phyloP scores from a whole-genome alignment of 305 asterid species.

The Coffea humblotiana region DNA sequence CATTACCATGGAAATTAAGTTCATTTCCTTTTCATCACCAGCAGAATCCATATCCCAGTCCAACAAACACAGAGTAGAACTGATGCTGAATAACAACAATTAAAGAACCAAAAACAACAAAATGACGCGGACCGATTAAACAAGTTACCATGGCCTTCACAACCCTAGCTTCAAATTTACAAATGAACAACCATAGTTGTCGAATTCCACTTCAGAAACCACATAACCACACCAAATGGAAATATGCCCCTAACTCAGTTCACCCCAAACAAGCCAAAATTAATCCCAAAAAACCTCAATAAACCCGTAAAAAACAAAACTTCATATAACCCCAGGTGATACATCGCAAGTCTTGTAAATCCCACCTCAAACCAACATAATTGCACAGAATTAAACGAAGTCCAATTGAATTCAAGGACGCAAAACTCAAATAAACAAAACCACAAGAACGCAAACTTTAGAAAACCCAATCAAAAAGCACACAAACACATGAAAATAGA shows the following conservation, averaged over 20 bases:
- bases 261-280: neutral
- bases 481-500: neutral
- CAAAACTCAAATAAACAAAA: slow-evolving; percentile 3
- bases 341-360: neutral
- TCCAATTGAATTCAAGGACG: neutral
- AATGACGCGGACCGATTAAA: neutral
- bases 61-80: neutral
- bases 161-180: slow-evolving; percentile 16
- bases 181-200: neutral
- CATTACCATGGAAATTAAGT: neutral
- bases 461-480: neutral
- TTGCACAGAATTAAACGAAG: neutral
- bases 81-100: neutral
- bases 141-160: neutral
- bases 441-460: neutral
- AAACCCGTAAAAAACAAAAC: neutral
- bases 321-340: neutral
- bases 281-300: neutral
- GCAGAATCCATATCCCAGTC: neutral
- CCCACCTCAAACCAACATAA: slow-evolving; percentile 15
- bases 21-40: neutral
- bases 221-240: neutral
- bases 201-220: slow-evolving; percentile 4
- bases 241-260: neutral
- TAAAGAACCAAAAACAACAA: neutral